Evolutionary conservation across 495 filamentous ascomycete species (phyloP), one percentile per base, ranked within the genome.

Genomic region (Penicillium lagena): DNA sequence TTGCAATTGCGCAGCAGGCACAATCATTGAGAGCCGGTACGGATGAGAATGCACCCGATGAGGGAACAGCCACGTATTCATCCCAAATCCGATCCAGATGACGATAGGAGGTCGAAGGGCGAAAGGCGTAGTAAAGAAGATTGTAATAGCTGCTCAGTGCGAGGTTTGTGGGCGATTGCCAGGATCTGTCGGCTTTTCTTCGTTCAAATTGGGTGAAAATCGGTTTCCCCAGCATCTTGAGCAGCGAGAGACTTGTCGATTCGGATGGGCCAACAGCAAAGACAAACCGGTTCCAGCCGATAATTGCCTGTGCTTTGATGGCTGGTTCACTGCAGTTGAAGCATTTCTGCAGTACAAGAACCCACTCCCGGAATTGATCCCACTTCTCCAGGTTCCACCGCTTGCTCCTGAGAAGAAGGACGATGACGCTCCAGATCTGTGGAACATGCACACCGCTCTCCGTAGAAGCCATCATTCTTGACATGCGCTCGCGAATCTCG

Each of bases 71-170:
- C 4, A 96, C 76, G 49, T 83, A 87, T 34, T 78, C 71, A 42
- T 90, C 83, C 93, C 93, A 98, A 35, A 85, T 85, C 0, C 71
- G 59, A 47, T 90, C 87, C 9, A 91, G 66, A 43, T 87, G 80
- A 12, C 71, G 63, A 12, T 67, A 56, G 12, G 73, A 64, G 7
- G 80, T 72, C 12, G 73, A 80, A 5, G 91, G 89, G 15, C 81
- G 81, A 47, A 97, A 83, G 1, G 84, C 71, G 56, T 96, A 96
- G 63, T 96, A 96, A 1, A 95, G 73, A 0, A 97, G 70, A 39
- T 83, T 86, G 54, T 83, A 85, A 43, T 91, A 81, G 32, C 83
- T 86, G 2, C 76, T 74, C 30, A 89, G 52, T 12, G 85, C 79
- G 1, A 80, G 66, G 39, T 79, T 77, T 9, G 77, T 76, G 7